Conservation (phyloP, 1,284 basidiomycete species). For the Cronartium quercuum region DNA sequence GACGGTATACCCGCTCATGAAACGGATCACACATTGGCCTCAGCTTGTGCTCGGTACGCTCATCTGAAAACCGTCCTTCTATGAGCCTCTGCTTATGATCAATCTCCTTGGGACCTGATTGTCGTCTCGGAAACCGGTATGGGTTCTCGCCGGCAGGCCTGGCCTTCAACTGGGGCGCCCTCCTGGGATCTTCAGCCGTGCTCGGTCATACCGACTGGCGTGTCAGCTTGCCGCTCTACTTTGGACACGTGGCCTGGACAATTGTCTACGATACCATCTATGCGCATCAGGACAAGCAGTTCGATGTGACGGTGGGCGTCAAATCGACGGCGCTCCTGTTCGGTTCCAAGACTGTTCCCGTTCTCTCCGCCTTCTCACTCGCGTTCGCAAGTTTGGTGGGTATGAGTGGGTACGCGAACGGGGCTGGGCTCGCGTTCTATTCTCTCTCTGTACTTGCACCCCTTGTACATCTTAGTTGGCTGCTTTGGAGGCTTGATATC, state of each 20-base stretch:
- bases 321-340: constrained; percentile 91
- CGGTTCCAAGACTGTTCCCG: constrained; percentile 65
- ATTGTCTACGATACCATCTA: constrained; percentile 97
- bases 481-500: constrained; percentile 72
- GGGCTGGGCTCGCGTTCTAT: constrained; percentile 71
- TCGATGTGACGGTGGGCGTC: constrained; percentile 83
- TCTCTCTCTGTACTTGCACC: constrained; percentile 64
- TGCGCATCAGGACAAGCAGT: constrained; percentile 94
- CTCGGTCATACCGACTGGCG: constrained; percentile 74
- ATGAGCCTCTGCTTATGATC: constrained; percentile 9
- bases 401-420: constrained; percentile 71
- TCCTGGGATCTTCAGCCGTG: constrained; percentile 94
- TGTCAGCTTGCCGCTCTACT: constrained; percentile 79
- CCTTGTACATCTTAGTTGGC: constrained; percentile 69
- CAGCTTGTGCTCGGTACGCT: constrained; percentile 78
- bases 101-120: neutral
- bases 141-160: constrained; percentile 59
- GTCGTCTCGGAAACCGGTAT: too few relatives aligned
- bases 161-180: constrained; percentile 94
- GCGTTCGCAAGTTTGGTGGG: constrained; percentile 69
- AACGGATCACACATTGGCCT: constrained; percentile 93
- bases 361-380: constrained; percentile 68
- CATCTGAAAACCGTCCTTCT: neutral
- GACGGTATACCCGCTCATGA: constrained; percentile 91
- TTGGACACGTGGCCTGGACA: constrained; percentile 84